Conservation (phyloP, 805 yeast genomes). For the Spathaspora girioi region DNA sequence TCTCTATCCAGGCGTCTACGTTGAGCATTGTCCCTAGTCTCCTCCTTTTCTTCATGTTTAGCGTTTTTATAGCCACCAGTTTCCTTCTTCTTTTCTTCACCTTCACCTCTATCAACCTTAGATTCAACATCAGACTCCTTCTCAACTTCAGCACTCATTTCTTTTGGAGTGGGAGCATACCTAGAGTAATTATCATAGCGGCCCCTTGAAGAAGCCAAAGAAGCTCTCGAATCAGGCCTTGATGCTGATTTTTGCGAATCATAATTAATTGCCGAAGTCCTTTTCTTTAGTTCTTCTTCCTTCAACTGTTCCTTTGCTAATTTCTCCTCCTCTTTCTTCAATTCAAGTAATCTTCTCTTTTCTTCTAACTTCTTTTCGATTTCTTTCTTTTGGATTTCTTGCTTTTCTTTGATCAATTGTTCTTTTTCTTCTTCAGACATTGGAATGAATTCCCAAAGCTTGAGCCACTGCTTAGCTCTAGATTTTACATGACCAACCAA, state of each 20-base stretch:
- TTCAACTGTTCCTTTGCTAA: conserved; percentile 6
- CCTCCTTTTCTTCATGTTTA: conserved; percentile 5
- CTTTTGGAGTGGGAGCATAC: conserved; percentile 10
- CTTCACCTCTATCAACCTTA: conserved; percentile 1
- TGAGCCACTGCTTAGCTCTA: conserved; percentile 47
- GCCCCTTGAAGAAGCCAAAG: conserved; percentile 9
- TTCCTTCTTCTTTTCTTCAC: conserved; percentile 3
- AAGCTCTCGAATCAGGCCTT: conserved; percentile 6
- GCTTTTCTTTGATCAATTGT: conserved; percentile 17
- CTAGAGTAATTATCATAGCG: conserved; percentile 32
- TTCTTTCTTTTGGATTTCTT: conserved; percentile 14
- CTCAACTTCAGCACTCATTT: conserved; percentile 2
- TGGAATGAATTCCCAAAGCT: conserved; percentile 54
- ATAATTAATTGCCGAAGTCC: conserved; percentile 6
- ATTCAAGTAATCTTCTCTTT: conserved; percentile 5
- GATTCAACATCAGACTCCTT: not conserved
- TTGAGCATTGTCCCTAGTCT: not conserved
- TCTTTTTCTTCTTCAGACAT: conserved; percentile 42
- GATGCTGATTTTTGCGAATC: conserved; percentile 6
- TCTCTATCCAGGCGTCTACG: not conserved
- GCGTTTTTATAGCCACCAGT: conserved; percentile 7
- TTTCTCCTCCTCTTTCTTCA: conserved; percentile 8
- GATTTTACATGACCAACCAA: conserved; percentile 63
- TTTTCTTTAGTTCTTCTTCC: conserved; percentile 11
- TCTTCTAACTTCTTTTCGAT: conserved; percentile 13